phyloP scores from a whole-genome alignment of 257 asterid species.

The Solanum tarijense region DNA sequence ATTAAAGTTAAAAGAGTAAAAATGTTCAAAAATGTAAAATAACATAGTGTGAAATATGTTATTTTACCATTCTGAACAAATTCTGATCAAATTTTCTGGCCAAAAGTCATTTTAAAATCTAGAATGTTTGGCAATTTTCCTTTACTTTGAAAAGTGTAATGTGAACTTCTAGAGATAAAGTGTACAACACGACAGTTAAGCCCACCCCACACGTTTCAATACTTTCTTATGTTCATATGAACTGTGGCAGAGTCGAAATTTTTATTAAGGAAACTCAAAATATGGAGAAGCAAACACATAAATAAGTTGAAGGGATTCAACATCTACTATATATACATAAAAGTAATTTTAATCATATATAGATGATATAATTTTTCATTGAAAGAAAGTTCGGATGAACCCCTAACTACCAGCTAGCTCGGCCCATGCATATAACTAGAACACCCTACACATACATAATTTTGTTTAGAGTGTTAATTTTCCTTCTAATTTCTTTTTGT shows the following conservation, averaged over 20 bases:
- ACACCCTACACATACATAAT: background rate
- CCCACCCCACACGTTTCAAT: background rate
- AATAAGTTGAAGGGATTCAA: rapidly evolving
- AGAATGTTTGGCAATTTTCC: background rate
- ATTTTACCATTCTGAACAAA: too few species aligned
- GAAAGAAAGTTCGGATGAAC: background rate
- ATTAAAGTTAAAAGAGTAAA: too few species aligned
- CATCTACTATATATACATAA: background rate
- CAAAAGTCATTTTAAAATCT: background rate
- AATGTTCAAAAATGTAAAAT: too few species aligned
- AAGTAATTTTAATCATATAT: background rate
- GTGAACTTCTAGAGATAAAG: constrained; percentile 6
- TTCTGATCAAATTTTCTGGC: too few species aligned
- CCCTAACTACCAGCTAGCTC: rapidly evolving
- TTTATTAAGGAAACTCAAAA: rapidly evolving
- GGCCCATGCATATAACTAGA: background rate
- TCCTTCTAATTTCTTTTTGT: background rate
- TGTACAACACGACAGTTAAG: background rate
- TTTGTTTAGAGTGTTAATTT: background rate
- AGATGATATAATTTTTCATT: background rate
- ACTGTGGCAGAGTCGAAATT: rapidly evolving
- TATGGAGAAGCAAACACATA: too few species aligned
- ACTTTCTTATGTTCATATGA: background rate
- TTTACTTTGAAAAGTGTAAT: background rate
- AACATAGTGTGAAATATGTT: too few species aligned